Evolutionary conservation across 2,329 filamentous ascomycete species (phyloP).

Genomic region (Ophiosphaerella korrae): DNA sequence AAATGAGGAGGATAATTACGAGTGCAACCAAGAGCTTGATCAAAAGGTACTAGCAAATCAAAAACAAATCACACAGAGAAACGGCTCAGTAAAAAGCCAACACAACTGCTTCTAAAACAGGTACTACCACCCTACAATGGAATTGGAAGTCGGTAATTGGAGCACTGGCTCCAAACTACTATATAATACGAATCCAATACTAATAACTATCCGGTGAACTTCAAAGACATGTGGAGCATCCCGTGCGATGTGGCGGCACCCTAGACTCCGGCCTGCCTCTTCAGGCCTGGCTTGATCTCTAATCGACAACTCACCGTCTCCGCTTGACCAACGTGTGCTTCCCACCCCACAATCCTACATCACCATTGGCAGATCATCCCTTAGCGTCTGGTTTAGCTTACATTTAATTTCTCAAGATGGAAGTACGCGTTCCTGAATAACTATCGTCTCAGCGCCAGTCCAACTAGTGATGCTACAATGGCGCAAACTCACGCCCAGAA

Average conservation of each 20-base stretch:
- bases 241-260: not conserved
- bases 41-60: too few species aligned
- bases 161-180: too few species aligned
- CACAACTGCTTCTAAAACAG: too few species aligned
- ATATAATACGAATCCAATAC: too few species aligned
- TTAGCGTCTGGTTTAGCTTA: not conserved
- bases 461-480: slow-evolving; percentile 1
- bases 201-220: too few species aligned
- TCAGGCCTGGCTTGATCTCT: slow-evolving; percentile 7
- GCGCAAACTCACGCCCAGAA: slow-evolving; percentile 8
- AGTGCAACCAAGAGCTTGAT: too few species aligned
- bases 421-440: slow-evolving; percentile 15
- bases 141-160: too few species aligned
- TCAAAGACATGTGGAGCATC: too few species aligned
- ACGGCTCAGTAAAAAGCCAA: too few species aligned
- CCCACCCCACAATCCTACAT: not conserved
- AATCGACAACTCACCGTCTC: slow-evolving; percentile 20
- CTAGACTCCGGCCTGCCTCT: slow-evolving; percentile 11
- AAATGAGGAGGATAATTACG: too few species aligned
- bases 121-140: too few species aligned
- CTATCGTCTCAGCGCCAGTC: slow-evolving; percentile 9
- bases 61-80: too few species aligned
- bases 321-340: slow-evolving; percentile 20
- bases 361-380: slow-evolving; percentile 5
- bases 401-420: slow-evolving; percentile 4